Evolutionary conservation across 495 filamentous ascomycete genomes (phyloP).

Genomic region (Halenospora varia): DNA sequence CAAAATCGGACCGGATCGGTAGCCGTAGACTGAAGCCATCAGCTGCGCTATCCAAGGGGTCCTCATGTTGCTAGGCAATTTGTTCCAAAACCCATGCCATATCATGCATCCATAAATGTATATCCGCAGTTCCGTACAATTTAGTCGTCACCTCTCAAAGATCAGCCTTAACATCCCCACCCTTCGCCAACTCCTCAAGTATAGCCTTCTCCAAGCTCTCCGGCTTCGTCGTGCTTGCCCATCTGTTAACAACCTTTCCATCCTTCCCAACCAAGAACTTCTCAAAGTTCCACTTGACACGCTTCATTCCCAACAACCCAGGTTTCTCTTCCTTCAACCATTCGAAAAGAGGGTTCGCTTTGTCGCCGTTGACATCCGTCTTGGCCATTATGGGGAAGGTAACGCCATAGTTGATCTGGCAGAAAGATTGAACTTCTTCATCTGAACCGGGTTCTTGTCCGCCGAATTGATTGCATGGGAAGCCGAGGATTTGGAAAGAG

Average conservation of each 20-base stretch:
- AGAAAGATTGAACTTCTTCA: constrained; percentile 90
- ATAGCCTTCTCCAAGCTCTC: constrained; percentile 71
- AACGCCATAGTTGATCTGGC: constrained; percentile 92
- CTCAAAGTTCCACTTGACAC: constrained; percentile 97
- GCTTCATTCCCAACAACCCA: constrained; percentile 78
- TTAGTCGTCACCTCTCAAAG: neutral
- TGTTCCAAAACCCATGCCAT: neutral
- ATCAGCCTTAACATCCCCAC: constrained; percentile 2
- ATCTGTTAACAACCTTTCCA: constrained; percentile 75
- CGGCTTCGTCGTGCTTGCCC: constrained; percentile 84
- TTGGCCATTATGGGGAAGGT: constrained; percentile 90
- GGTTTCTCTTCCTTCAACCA: constrained; percentile 87
- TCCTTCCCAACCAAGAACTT: constrained; percentile 90
- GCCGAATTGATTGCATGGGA: constrained; percentile 98
- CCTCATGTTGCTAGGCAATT: too few species aligned
- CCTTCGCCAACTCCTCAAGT: constrained; percentile 57
- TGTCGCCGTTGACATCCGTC: constrained; percentile 84
- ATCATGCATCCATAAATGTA: neutral
- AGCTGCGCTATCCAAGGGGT: neutral
- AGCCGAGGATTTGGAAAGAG: constrained; percentile 83
- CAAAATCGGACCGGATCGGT: neutral
- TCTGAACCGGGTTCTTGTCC: constrained; percentile 82
- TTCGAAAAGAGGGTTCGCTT: constrained; percentile 75
- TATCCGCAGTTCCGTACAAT: neutral
- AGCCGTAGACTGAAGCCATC: too few species aligned